phyloP scores from a whole-genome alignment of 2,329 filamentous ascomycete genomes.

The Neoascochyta sp. region DNA sequence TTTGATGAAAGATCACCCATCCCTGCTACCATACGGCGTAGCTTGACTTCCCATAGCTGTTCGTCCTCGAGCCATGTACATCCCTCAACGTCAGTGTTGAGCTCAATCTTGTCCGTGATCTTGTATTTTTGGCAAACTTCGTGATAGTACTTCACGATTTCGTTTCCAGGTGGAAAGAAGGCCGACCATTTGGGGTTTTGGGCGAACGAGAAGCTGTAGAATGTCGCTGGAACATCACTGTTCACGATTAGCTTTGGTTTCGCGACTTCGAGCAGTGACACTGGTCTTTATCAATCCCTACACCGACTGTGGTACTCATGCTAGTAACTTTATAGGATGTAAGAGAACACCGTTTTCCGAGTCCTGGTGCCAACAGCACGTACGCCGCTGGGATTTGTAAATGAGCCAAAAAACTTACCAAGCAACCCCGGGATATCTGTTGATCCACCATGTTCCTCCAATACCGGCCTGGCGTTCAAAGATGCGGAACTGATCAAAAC shows the following conservation, averaged over 20 bases:
- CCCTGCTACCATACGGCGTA: conserved; percentile 51
- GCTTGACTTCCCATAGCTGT: conserved; percentile 53
- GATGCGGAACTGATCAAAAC: conserved; percentile 57
- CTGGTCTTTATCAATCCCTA: too few species aligned
- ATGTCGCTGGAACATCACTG: conserved; percentile 49
- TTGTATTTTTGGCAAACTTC: conserved; percentile 52
- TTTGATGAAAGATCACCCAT: conserved; percentile 52
- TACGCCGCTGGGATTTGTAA: too few species aligned
- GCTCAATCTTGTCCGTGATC: conserved; percentile 56
- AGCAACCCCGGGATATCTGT: conserved; percentile 53
- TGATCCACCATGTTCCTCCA: conserved; percentile 63
- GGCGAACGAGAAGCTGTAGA: conserved; percentile 57
- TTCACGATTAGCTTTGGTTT: conserved; percentile 11
- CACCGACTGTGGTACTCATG: too few species aligned
- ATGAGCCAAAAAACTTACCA: conserved; percentile 26
- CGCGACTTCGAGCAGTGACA: too few species aligned
- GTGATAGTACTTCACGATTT: conserved; percentile 52
- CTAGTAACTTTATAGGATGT: too few species aligned
- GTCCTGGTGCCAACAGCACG: too few species aligned
- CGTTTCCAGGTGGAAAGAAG: conserved; percentile 47
- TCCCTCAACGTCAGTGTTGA: conserved; percentile 55
- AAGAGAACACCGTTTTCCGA: too few species aligned
- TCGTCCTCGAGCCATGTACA: conserved; percentile 53
- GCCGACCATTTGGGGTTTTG: conserved; percentile 52
- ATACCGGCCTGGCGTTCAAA: conserved; percentile 58